Evolutionary conservation across 176 grass and related monocot genomes (phyloP).

Genomic region (Bolboschoenus planiculmis): DNA sequence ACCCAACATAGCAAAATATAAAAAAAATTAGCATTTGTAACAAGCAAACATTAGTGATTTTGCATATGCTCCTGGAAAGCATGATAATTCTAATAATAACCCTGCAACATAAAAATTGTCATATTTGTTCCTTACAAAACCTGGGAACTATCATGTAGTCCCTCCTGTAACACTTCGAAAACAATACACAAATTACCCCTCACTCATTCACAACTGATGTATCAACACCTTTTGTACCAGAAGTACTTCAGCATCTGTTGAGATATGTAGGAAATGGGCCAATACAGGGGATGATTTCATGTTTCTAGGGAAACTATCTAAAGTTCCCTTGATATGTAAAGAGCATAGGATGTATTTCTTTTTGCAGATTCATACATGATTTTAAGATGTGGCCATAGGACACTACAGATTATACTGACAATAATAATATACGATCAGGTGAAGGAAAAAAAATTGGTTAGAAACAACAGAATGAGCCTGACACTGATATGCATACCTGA

Average conservation of each 20-base stretch:
- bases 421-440: neutral
- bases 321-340: neutral
- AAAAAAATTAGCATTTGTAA: neutral
- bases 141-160: neutral
- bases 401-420: neutral
- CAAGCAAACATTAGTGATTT: neutral
- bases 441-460: neutral
- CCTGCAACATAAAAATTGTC: neutral
- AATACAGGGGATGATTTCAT: neutral
- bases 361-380: neutral
- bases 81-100: neutral
- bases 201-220: neutral
- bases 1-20: neutral
- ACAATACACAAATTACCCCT: neutral
- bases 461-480: neutral
- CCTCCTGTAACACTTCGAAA: neutral
- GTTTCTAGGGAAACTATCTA: neutral
- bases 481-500: neutral
- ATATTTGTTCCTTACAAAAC: neutral
- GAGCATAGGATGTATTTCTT: neutral
- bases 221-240: neutral
- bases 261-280: neutral
- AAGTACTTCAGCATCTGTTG: neutral
- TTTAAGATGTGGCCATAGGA: neutral
- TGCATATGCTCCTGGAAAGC: neutral